These are phyloP conservation scores for Fusarium torulosum DNA, from an alignment of 2,329 filamentous ascomycete genomes.

Conservation along the genomic window DNA sequence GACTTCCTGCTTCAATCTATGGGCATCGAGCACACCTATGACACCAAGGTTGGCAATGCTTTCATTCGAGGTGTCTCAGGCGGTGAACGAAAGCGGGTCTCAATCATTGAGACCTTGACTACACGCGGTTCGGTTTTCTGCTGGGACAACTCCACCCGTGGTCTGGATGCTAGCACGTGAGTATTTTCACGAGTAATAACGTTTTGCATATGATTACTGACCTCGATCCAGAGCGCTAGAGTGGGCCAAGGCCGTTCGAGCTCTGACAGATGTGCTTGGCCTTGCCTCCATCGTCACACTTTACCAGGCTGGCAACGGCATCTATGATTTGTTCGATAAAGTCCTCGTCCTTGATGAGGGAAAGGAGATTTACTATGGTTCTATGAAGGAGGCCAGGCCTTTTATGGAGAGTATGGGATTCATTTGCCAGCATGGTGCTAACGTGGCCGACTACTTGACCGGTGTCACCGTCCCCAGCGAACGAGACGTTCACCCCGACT, in stretches of 20 bases:
- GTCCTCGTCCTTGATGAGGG: slow-evolving; percentile 81
- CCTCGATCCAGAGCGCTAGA: slow-evolving; percentile 75
- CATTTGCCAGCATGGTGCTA: no score
- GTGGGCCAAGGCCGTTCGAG: slow-evolving; percentile 75
- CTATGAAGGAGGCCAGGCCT: slow-evolving; percentile 68
- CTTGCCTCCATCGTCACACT: slow-evolving; percentile 61
- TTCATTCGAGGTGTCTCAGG: slow-evolving; percentile 79
- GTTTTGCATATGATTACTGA: no score
- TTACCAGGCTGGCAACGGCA: slow-evolving; percentile 58
- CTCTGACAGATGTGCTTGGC: slow-evolving; percentile 81
- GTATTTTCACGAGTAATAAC: no score
- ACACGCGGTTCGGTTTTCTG: slow-evolving; percentile 78
- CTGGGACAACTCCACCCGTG: slow-evolving; percentile 84
- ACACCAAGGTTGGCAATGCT: slow-evolving; percentile 80
- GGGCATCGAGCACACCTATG: slow-evolving; percentile 78
- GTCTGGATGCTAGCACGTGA: slow-evolving; percentile 69
- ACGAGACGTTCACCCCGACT: no score
- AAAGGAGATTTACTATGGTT: slow-evolving; percentile 74
- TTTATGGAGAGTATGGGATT: slow-evolving; percentile 48
- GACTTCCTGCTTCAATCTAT: slow-evolving; percentile 69
- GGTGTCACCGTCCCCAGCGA: no score
- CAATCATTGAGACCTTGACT: slow-evolving; percentile 80
- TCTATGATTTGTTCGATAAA: slow-evolving; percentile 75
- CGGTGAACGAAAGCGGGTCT: slow-evolving; percentile 83
- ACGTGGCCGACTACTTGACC: no score